phyloP scores from a whole-genome alignment of 176 grass and related monocot genomes.

The Oryza rufipogon region DNA sequence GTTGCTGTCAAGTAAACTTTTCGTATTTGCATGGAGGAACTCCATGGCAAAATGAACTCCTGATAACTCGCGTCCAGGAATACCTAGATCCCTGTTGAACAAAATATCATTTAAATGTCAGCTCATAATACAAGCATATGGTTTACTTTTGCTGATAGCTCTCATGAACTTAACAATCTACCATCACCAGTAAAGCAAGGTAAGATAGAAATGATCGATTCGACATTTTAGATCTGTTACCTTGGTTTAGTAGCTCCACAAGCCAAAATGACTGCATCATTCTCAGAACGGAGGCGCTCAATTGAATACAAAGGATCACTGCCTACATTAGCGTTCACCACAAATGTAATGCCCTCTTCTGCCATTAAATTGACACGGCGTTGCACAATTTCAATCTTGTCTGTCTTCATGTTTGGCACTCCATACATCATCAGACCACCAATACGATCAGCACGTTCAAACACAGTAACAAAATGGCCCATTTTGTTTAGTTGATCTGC shows the following conservation, averaged over 20 bases:
- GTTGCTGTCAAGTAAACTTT: slow-evolving; percentile 98
- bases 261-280: slow-evolving; percentile 84
- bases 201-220: neutral
- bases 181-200: neutral
- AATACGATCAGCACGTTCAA: slow-evolving; percentile 90
- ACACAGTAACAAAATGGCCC: slow-evolving; percentile 96
- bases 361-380: slow-evolving; percentile 96
- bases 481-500: slow-evolving; percentile 98
- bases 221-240: slow-evolving; percentile 43
- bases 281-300: slow-evolving; percentile 63
- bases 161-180: neutral
- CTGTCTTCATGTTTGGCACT: slow-evolving; percentile 99
- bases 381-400: slow-evolving; percentile 81
- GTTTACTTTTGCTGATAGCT: neutral
- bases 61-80: slow-evolving; percentile 77
- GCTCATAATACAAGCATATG: neutral
- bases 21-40: slow-evolving; percentile 96
- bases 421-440: slow-evolving; percentile 99
- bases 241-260: slow-evolving; percentile 94
- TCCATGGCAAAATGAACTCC: slow-evolving; percentile 98
- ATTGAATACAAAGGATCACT: slow-evolving; percentile 76
- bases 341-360: slow-evolving; percentile 91
- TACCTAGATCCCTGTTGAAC: slow-evolving; percentile 72
- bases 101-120: slow-evolving; percentile 22
- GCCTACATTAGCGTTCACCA: slow-evolving; percentile 84